phyloP scores from a whole-genome alignment of 1,284 basidiomycete species.

The Ustilago bromivora region DNA sequence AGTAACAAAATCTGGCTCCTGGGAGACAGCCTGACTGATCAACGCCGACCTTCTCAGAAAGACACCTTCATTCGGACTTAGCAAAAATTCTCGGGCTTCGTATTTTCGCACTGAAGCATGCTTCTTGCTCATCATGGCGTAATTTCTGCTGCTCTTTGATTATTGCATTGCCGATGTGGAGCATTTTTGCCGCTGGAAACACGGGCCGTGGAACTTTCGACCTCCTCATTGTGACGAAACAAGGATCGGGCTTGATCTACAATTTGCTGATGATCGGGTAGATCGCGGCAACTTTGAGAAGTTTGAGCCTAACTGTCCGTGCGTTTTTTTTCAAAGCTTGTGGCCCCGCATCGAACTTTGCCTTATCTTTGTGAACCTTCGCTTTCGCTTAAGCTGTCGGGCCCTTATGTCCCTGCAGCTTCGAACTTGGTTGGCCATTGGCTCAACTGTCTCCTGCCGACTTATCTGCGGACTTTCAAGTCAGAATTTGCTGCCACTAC shows the following conservation, averaged over 20 bases:
- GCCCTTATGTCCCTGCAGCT: slow-evolving; percentile 17
- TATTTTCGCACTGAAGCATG: slow-evolving; percentile 1
- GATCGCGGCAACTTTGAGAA: not conserved
- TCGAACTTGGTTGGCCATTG: slow-evolving; percentile 1
- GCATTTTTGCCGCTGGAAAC: not conserved
- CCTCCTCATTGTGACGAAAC: not conserved
- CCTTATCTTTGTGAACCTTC: slow-evolving; percentile 12
- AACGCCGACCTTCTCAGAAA: not conserved
- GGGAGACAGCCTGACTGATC: slow-evolving; percentile 3
- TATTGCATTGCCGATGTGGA: slow-evolving; percentile 24
- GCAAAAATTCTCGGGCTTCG: not conserved
- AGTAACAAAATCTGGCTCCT: not conserved
- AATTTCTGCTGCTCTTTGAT: not conserved
- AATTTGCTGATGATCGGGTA: not conserved
- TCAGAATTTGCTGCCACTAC: not conserved
- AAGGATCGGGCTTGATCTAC: not conserved
- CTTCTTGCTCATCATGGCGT: slow-evolving; percentile 2
- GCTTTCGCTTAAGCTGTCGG: not conserved
- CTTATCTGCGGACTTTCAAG: slow-evolving; percentile 13
- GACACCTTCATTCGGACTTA: slow-evolving; percentile 1
- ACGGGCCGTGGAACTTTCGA: slow-evolving; percentile 5
- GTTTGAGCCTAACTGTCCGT: slow-evolving; percentile 5
- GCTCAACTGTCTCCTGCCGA: not conserved
- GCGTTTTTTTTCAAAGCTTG: not conserved
- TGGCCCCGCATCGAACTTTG: slow-evolving; percentile 3